A percentile compares a stretch with the other conserved stretches of the same genome.
These are phyloP conservation scores for Aspergillus piperis DNA, from an alignment of 2,329 filamentous ascomycete genomes.

Conservation along the genomic window DNA sequence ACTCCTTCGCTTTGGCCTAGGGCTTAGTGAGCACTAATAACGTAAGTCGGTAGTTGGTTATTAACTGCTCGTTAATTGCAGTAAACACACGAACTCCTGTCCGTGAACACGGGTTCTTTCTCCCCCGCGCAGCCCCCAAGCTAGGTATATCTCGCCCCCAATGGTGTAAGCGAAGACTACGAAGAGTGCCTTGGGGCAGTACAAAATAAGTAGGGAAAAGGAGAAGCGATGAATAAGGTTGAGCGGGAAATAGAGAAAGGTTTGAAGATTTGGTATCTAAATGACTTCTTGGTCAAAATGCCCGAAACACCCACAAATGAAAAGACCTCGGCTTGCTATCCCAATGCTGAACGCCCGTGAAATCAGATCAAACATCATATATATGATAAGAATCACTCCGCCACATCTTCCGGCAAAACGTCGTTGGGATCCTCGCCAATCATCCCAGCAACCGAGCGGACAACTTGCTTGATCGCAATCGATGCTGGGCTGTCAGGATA, in stretches of 20 bases:
- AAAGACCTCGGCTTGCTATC: slow-evolving; percentile 3
- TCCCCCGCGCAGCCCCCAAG: slow-evolving; percentile 1
- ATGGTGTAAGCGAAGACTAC: neutral
- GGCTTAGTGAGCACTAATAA: slow-evolving; percentile 5
- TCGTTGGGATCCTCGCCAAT: slow-evolving; percentile 63
- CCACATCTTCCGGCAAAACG: slow-evolving; percentile 41
- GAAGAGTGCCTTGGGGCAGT: neutral
- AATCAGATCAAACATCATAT: slow-evolving; percentile 14
- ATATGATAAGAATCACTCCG: slow-evolving; percentile 23
- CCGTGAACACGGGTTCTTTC: neutral
- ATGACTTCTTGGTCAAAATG: slow-evolving; percentile 25
- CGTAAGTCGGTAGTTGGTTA: neutral
- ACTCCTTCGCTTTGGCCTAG: neutral
- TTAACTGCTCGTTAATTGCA: too few species aligned
- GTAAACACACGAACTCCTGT: neutral
- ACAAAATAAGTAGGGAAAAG: neutral
- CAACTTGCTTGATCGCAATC: slow-evolving; percentile 75
- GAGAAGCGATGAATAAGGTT: neutral
- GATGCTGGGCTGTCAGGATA: slow-evolving; percentile 94
- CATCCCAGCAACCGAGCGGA: slow-evolving; percentile 68
- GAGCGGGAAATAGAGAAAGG: neutral
- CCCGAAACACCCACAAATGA: slow-evolving; percentile 10
- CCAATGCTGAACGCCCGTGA: slow-evolving; percentile 26
- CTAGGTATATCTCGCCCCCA: neutral
- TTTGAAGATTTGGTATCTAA: slow-evolving; percentile 17